Evolutionary conservation across 345 rosid genomes (phyloP), one percentile per base, ranked within the genome.

Genomic region (Citrus inodora): DNA sequence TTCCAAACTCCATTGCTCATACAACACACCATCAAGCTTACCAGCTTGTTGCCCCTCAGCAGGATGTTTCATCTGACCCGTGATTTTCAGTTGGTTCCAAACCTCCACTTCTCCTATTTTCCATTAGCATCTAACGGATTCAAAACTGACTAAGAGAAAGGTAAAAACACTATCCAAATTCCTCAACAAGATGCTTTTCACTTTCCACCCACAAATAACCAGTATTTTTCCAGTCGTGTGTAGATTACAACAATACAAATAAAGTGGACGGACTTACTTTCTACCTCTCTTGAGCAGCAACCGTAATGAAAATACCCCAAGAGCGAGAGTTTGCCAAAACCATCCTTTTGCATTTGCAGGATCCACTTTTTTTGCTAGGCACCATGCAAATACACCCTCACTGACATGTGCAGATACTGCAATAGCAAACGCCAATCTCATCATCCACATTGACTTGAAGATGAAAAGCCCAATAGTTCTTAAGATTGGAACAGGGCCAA

Each of bases 241-340:
- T 11, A 7, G 74, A 80, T 64, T 67, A 82, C 67, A 78, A 74
- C 27, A 58, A 64, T 73, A 70, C n/a, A 65, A 73, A 33, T 27
- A 1, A 74, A 61, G 37, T 38, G 58, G 17, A 77, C 7, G 35
- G 38, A 42, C 58, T 78, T 80, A 70, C 9, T 80, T 83, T 83
- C 71, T 78, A 2, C 93, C 93, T 86, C 91, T 92, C 82, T 89
- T 89, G 79, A 89, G 83, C 78, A 92, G 81, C 67, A 84, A 84
- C 61, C 93, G 90, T 86, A 90, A 65, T 2, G 96, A 93, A 80
- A 88, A 87, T 9, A 85, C 2, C 63, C 98, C 97, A 25, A 95
- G 93, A 42, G 82, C 90, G 60, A 80, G 70, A 42, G 95, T 93
- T 81, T 92, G 98, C 95, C 95, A 95, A 82, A 92, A 93, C 98